Evolutionary conservation across 1,284 basidiomycete genomes (phyloP), one percentile per base, ranked within the genome.

Genomic region (Cryptococcus sp.): DNA sequence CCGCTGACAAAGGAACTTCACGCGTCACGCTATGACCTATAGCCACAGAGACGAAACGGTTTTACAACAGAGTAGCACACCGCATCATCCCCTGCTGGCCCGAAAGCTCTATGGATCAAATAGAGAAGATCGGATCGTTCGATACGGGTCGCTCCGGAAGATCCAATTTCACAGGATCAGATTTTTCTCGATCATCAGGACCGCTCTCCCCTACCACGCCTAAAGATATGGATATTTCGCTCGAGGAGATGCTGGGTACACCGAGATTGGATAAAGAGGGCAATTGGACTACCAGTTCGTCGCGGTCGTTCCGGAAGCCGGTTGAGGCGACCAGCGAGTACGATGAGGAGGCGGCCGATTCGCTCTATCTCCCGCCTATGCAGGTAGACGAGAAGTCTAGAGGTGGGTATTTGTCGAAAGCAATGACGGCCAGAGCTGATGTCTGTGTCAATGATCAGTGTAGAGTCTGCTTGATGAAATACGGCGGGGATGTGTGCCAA

Each of bases 41-140:
- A 73, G 72, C 66, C 40, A 60, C 66, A 20, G 73, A 75, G 57
- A 72, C 70, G 11, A 71, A 71, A 44, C 60, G 54, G 23, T 74
- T 74, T 59, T 75, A 73, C 50, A 53, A 59, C 55, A 58, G 55
- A 7, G 39, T 80, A 39, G 52, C 74, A 17, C 56, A 63, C 27
- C 25, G 19, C 1, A 47, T 66, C 47, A 65, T 70, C 57, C 67
- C 67, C n/a, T 69, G 63, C 50, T 45, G 70, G n/a, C 70, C 65
- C 13, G 59, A 64, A 39, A 50, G 50, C 25, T 38, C 17, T n/a
- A 50, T n/a, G 38, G 51, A 48, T 19, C 22, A 13, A 5, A 25
- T 39, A 13, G 23, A 52, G n/a, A 47, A 60, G 27, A 48, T 60
- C 15, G 57, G 60, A 45, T 57, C 56, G 8, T 40, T 57, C 27